Conservation (phyloP, 1,139 yeast genomes). For the Taphrina populina region DNA sequence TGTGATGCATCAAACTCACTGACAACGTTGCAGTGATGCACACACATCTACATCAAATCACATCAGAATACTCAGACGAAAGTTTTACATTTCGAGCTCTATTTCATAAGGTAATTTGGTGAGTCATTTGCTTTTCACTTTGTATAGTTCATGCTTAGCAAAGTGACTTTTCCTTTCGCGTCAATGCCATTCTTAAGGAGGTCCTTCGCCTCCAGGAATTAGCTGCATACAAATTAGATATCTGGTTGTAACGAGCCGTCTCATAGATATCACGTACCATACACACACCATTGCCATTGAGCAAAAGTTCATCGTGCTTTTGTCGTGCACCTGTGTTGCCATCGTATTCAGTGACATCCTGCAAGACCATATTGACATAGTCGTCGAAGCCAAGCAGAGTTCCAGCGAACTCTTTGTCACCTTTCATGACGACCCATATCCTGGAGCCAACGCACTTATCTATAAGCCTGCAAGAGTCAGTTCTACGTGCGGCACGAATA, state of each 20-base stretch:
- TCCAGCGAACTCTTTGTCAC: conserved; percentile 69
- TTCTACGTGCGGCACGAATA: no score
- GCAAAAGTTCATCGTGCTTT: conserved; percentile 63
- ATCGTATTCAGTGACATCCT: conserved; percentile 67
- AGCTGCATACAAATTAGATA: conserved; percentile 20
- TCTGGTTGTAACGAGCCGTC: background rate
- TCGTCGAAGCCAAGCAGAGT: conserved; percentile 90
- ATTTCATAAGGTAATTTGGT: no score
- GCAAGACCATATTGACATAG: conserved; percentile 82
- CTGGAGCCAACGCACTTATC: conserved; percentile 82
- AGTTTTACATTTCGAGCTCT: no score
- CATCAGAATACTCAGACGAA: no score
- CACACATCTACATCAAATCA: no score
- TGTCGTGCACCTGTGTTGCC: conserved; percentile 48
- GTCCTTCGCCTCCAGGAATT: conserved; percentile 39
- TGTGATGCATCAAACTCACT: no score
- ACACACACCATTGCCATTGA: conserved; percentile 85
- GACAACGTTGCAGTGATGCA: no score
- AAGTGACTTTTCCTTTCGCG: no score
- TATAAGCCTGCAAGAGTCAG: conserved; percentile 49
- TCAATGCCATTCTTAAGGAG: background rate
- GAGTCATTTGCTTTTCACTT: no score
- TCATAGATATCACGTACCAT: conserved; percentile 63
- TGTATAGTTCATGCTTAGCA: no score
- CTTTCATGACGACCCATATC: conserved; percentile 74